Base-by-base conservation (phyloP, 495 filamentous ascomycete genomes). In the Sporormia fimetaria region DNA sequence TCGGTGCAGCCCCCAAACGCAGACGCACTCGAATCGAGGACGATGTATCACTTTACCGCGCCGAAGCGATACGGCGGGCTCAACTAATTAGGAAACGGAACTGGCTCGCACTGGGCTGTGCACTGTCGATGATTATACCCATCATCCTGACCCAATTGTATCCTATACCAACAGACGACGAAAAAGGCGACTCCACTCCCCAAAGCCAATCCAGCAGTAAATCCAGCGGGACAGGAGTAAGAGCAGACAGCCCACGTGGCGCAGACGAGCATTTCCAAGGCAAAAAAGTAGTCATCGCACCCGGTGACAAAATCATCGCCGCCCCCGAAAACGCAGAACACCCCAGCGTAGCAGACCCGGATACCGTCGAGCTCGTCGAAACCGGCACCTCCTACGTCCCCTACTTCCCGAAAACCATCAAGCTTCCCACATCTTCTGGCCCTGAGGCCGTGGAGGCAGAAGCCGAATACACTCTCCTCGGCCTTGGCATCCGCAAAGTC, bases 381-480 rank as follows among this genome's bases (percentile, higher is more conserved):
- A 92, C 86, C 2, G 84, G 87, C n/a, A 90, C 82, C 40, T 81
- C 74, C 59, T 76, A 76, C 3, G 73, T 95, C 0, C 86, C 87
- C 1, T 69, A 71, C 28, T 94, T 95, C 59, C 88, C 90, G 0
- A 67, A 72, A 31, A 75, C 74, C 1, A 72, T 95, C 34, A 61
- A 66, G 24, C 63, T 93, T 0, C 71, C 78, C 2, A 41, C 63
- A 6, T 59, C 24, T 42, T 12, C 41, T 42, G 15, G 37, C 41
- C 16, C 36, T 37, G 10, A 57, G 41, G 2, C 48, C 29, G 25
- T 49, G 42, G 63, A 41, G 6, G 55, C 49, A 21, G 63, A 65
- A 16, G 70, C 76, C 20, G 83, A 92, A 47, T 95, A 94, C 59
- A 83, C 83, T 20, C 71, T 95, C 0, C 67, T 95, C 4, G 90